Evolutionary conservation across 2,329 filamentous ascomycete genomes (phyloP), one percentile per base, ranked within the genome.

Genomic region (Fusarium graminum): DNA sequence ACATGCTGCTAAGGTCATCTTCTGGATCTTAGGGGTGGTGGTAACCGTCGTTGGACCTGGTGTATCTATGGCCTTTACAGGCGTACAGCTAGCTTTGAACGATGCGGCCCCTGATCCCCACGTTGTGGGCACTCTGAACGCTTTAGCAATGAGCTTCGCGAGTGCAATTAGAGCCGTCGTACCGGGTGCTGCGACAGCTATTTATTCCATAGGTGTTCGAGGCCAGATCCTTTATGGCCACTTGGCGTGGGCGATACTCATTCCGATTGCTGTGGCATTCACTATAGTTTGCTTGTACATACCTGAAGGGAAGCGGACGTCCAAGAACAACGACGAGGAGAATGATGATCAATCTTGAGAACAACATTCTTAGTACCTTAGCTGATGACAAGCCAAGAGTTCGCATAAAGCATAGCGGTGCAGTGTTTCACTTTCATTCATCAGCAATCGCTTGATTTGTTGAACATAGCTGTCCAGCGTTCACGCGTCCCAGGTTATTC

Each of bases 11-110:
- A 71, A 74, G 3, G 75, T 73, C 0, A 63, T 76, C 0, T 92
- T 93, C 74, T 93, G 90, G 87, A 72, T 84, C 4, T 4, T 78
- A 1, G 74, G 69, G 1, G 64, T 78, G 1, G 47, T 77, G 11
- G 74, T 89, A 12, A 78, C 80, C 0, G n/a, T 91, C 0, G 11
- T 79, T 10, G 89, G 88, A 0, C 83, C 83, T 13, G 87, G 88
- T 2, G 85, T 92, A 0, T 83, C 83, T 46, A 92, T 92, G 90
- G 81, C 84, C 3, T 91, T 90, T 72, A 93, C 90, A 1, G 88
- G 83, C 3, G 83, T 89, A 1, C 91, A 94, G 79, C 86, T 94
- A 10, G 87, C 88, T 1, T 73, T 94, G 30, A 94, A 94, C 75
- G 90, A 94, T 58, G 86, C 91, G 3, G 84, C 88, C 0, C 92